A percentile compares a stretch with the other conserved stretches of the same genome.
These are phyloP conservation scores for Helotiales sp. DNA, from an alignment of 2,329 filamentous ascomycete genomes.

Conservation along the genomic window DNA sequence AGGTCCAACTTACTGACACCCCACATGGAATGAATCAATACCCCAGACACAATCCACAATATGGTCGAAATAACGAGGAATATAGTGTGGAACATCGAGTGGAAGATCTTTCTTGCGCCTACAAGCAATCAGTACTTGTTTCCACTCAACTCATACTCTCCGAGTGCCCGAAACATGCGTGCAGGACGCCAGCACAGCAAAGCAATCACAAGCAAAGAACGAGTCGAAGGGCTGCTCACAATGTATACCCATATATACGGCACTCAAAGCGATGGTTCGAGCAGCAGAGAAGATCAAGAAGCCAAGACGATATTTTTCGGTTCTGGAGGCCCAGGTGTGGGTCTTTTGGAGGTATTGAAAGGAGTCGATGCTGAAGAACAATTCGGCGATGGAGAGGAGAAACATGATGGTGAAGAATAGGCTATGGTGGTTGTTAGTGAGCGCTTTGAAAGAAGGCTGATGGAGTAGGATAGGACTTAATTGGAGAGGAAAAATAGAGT, in stretches of 20 bases:
- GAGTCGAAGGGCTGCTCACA: no score
- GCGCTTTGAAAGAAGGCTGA: not conserved
- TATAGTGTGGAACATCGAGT: constrained; percentile 22
- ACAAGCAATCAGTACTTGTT: no score
- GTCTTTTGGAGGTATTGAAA: constrained; percentile 24
- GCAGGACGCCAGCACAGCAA: no score
- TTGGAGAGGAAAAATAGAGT: no score
- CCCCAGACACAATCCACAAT: constrained; percentile 21
- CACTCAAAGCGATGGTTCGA: constrained; percentile 16
- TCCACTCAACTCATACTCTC: no score
- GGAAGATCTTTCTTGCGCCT: constrained; percentile 17
- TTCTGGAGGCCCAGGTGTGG: constrained; percentile 20
- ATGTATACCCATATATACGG: constrained; percentile 21
- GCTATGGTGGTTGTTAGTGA: constrained; percentile 3
- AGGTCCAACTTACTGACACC: no score
- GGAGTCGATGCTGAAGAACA: constrained; percentile 21
- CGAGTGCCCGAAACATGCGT: no score
- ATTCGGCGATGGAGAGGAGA: constrained; percentile 19
- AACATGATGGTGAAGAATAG: constrained; percentile 25
- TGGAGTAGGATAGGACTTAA: no score
- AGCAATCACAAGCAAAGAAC: no score
- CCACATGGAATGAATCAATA: constrained; percentile 23
- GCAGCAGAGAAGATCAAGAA: constrained; percentile 21
- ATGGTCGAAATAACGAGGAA: constrained; percentile 22
- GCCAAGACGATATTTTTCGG: constrained; percentile 12